Evolutionary conservation across 495 filamentous ascomycete species (phyloP), one percentile per base, ranked within the genome.

Genomic region (Barbatosphaeria neglecta): DNA sequence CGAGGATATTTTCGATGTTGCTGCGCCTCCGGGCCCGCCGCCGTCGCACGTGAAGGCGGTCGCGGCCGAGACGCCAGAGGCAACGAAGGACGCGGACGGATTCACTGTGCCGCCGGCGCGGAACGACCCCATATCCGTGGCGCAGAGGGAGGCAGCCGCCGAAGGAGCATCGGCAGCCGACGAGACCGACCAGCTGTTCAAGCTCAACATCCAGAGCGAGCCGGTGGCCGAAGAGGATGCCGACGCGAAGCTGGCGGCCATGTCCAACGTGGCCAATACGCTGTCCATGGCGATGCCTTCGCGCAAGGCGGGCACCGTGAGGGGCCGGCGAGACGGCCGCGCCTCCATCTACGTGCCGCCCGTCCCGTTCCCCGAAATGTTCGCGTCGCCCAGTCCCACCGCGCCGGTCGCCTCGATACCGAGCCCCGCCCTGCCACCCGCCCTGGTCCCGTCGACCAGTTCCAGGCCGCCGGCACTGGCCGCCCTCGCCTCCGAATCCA

Each of bases 161-260:
- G 84, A 22, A 33, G 72, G 78, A 19, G 72, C 65, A 45, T 84
- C 38, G 35, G 72, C 78, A 19, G 72, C 66, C 43, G 78, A 64
- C 50, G 72, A 81, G 61, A 63, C 60, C 45, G 84, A 87, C 31
- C 83, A 86, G 41, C 73, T 83, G 46, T 85, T 95, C 66, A 97
- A 92, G 60, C 68, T 99, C 22, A 92, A 83, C 49, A 99, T 99
- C 51, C 76, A 87, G 50, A 89, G 87, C 51, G 85, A 93, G 48
- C 90, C 94, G 1, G 93, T 99, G 46, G 81, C 81, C 18, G 92
- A 98, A 64, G 92, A 97, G 59, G 86, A 90, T 52, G 80, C 73
- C 45, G 87, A 94, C 60, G 87, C 87, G 2, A 81, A 92, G 62
- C 64, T 68, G 43, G 83, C 85, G 37, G 92, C 93, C 1, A 72